These are phyloP conservation scores for Thermochaetoides thermophila DNA, from an alignment of 495 filamentous ascomycete species.

Conservation along the genomic window DNA sequence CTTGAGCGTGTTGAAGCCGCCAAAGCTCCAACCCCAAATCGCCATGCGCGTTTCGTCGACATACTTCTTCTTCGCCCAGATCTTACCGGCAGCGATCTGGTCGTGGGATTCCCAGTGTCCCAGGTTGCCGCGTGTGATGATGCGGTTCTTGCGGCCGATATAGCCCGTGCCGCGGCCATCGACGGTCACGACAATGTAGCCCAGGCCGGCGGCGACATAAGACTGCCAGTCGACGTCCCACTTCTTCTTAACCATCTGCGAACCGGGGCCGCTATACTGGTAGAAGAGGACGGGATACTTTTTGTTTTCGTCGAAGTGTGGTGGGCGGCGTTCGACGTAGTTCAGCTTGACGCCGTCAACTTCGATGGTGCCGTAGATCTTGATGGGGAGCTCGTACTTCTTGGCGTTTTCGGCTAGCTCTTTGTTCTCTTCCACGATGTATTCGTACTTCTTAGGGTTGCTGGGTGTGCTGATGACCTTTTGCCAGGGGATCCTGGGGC, in stretches of 20 bases:
- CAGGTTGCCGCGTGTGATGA: slow-evolving; percentile 66
- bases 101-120: slow-evolving; percentile 76
- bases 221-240: slow-evolving; percentile 84
- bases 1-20: slow-evolving; percentile 95
- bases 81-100: slow-evolving; percentile 81
- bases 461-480: slow-evolving; percentile 73
- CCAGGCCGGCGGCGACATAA: slow-evolving; percentile 70
- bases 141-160: slow-evolving; percentile 71
- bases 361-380: slow-evolving; percentile 72
- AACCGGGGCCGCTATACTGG: slow-evolving; percentile 82
- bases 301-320: slow-evolving; percentile 74
- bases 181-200: slow-evolving; percentile 92
- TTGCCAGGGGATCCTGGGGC: slow-evolving; percentile 83
- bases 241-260: slow-evolving; percentile 67
- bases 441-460: slow-evolving; percentile 45
- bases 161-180: slow-evolving; percentile 89
- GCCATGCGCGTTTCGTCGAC: slow-evolving; percentile 69
- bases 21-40: slow-evolving; percentile 98
- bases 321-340: slow-evolving; percentile 76
- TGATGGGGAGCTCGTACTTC: slow-evolving; percentile 66
- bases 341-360: slow-evolving; percentile 59
- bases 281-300: slow-evolving; percentile 90
- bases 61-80: slow-evolving; percentile 70
- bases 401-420: slow-evolving; percentile 51
- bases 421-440: slow-evolving; percentile 63